These are phyloP conservation scores for Phlebiopsis flavidoalba DNA, from an alignment of 768 basidiomycete species.

Conservation along the genomic window DNA sequence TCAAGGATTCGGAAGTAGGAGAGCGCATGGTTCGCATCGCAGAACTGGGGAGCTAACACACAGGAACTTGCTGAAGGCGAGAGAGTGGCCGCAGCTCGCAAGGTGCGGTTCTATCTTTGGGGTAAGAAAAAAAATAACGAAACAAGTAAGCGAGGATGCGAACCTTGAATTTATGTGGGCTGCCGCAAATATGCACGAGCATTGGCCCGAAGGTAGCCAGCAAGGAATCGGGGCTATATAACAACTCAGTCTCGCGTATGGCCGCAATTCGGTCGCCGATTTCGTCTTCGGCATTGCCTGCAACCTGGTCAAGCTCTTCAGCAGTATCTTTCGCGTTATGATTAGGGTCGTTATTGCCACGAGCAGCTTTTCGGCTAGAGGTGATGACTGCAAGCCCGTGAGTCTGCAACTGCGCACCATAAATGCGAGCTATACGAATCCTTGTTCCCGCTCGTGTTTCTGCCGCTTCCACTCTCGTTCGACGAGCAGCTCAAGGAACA, in stretches of 20 bases:
- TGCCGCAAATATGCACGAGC: constrained; percentile 85
- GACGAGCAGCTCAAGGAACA: constrained; percentile 88
- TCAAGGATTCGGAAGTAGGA: constrained; percentile 96
- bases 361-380: constrained; percentile 51
- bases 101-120: constrained; percentile 63
- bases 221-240: constrained; percentile 79
- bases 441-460: constrained; percentile 82
- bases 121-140: neutral
- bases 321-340: constrained; percentile 40
- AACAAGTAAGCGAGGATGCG: neutral
- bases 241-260: constrained; percentile 80
- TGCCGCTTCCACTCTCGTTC: constrained; percentile 96
- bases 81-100: constrained; percentile 83
- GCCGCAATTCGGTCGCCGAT: constrained; percentile 88
- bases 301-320: constrained; percentile 96
- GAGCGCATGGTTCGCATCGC: constrained; percentile 83
- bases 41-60: constrained; percentile 93
- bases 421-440: constrained; percentile 36
- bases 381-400: neutral
- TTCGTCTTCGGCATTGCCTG: constrained; percentile 96
- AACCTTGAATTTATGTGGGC: constrained; percentile 89
- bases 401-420: neutral
- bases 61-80: constrained; percentile 93
- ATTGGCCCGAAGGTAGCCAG: constrained; percentile 85
- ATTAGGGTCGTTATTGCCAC: constrained; percentile 29